Percentiles rank a stretch among this genome's conserved stretches.
Evolutionary conservation across 129 eudicot species (phyloP).

Genomic region (Scalesia atractyloides): DNA sequence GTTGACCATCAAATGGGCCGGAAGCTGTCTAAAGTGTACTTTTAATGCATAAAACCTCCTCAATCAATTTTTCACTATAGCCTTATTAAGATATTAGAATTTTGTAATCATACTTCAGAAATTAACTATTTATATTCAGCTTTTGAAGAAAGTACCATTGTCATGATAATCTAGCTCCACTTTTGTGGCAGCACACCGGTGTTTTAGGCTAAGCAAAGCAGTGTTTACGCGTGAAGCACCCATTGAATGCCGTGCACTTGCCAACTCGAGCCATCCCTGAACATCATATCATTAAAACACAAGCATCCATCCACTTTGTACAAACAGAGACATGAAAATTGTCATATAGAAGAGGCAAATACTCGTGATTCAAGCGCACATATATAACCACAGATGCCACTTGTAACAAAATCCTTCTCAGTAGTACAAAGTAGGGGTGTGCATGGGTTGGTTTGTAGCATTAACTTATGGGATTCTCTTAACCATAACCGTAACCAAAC

Average conservation of each 20-base stretch:
- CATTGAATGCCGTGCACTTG: slow-evolving; percentile 91
- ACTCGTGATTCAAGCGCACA: background rate
- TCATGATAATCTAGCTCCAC: slow-evolving; percentile 43
- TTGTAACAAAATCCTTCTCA: background rate
- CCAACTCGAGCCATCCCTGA: slow-evolving; percentile 92
- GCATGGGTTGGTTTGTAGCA: too few relatives aligned
- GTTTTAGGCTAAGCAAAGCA: slow-evolving; percentile 70
- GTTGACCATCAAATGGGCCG: background rate
- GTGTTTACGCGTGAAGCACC: slow-evolving; percentile 77
- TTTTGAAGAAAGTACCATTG: slow-evolving; percentile 39
- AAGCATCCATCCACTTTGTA: background rate
- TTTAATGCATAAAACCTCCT: background rate
- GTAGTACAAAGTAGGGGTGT: too few relatives aligned
- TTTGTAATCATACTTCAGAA: background rate
- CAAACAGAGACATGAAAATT: background rate
- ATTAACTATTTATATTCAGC: background rate
- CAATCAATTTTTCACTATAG: background rate
- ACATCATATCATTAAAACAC: slow-evolving; percentile 9
- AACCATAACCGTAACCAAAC: too few relatives aligned
- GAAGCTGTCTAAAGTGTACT: background rate
- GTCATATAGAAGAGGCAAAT: background rate
- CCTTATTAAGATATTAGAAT: background rate
- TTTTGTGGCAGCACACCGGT: slow-evolving; percentile 70
- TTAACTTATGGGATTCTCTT: too few relatives aligned
- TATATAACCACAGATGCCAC: background rate